A percentile compares a stretch with the other conserved stretches of the same genome.
phyloP scores from a whole-genome alignment of 78 protist species.

The Trichosphaerium sp. region DNA sequence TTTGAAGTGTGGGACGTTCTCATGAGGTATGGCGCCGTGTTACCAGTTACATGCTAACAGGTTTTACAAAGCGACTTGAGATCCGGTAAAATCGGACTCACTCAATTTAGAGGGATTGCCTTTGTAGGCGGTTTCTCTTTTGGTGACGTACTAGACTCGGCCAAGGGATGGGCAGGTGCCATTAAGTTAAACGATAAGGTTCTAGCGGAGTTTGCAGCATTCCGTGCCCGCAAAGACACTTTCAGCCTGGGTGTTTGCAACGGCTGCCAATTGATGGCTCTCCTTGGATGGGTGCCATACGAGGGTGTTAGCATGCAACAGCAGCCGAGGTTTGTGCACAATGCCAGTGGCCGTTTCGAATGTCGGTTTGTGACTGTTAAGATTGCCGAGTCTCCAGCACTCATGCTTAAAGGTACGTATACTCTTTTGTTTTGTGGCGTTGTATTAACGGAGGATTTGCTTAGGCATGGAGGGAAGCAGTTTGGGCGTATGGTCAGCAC shows the following conservation, averaged over 20 bases:
- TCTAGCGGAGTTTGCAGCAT: constrained; percentile 39
- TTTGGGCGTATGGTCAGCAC: constrained; percentile 64
- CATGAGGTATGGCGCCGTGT: constrained; percentile 21
- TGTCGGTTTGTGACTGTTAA: constrained; percentile 32
- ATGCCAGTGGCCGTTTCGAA: constrained; percentile 75
- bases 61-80: constrained; percentile 38
- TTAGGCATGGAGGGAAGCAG: constrained; percentile 43
- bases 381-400: constrained; percentile 23
- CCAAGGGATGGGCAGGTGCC: constrained; percentile 81
- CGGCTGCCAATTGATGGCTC: constrained; percentile 87
- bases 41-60: no score
- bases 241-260: constrained; percentile 91
- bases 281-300: constrained; percentile 64
- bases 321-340: constrained; percentile 75
- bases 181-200: constrained; percentile 24
- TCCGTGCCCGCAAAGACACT: constrained; percentile 66
- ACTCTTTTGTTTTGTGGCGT: background rate
- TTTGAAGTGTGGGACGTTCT: constrained; percentile 65
- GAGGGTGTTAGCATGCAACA: constrained; percentile 1
- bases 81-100: constrained; percentile 24
- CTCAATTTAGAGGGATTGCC: constrained; percentile 70
- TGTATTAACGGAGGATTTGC: background rate
- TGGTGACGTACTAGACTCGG: constrained; percentile 77
- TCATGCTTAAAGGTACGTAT: constrained; percentile 57
- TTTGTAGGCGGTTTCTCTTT: constrained; percentile 86